These are phyloP conservation scores for Acer yangbiense DNA, from an alignment of 345 rosid genomes.

Conservation along the genomic window DNA sequence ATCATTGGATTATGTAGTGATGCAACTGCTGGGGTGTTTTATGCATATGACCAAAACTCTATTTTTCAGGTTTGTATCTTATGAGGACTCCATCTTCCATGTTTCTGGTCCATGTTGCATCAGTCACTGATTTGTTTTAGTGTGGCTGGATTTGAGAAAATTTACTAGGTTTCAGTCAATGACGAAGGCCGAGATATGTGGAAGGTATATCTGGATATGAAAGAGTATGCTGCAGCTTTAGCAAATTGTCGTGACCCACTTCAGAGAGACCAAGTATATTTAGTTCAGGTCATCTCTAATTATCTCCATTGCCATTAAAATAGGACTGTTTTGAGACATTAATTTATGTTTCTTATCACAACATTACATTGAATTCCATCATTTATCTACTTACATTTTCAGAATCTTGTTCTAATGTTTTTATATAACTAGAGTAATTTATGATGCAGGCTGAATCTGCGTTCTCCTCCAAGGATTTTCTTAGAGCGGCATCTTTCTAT, in stretches of 20 bases:
- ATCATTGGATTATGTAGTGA: constrained; percentile 95
- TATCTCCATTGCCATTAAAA: constrained; percentile 1
- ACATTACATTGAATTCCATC: constrained; percentile 4
- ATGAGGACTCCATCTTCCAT: constrained; percentile 22
- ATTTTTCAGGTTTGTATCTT: constrained; percentile 73
- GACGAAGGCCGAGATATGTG: constrained; percentile 99
- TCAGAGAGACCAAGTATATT: constrained; percentile 96
- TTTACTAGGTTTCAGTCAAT: constrained; percentile 78
- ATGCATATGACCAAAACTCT: constrained; percentile 96
- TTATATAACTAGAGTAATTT: constrained; percentile 33
- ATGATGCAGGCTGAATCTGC: constrained; percentile 93
- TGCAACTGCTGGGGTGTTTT: constrained; percentile 95
- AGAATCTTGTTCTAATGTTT: constrained; percentile 22
- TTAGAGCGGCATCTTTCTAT: constrained; percentile 92
- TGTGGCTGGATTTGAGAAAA: constrained; percentile 20
- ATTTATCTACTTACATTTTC: constrained; percentile 3
- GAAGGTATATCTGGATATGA: constrained; percentile 97
- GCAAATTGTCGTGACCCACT: constrained; percentile 87
- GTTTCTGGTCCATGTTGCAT: constrained; percentile 16
- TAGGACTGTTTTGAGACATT: constrained; percentile 11
- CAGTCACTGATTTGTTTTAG: constrained; percentile 6
- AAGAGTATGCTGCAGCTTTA: constrained; percentile 92
- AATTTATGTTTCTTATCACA: constrained; percentile 5
- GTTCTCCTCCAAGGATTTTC: constrained; percentile 78
- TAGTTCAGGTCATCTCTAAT: constrained; percentile 72